These are phyloP conservation scores for Spizellomyces sp. DNA, from an alignment of 192 early-diverging fungal genomes.

Conservation along the genomic window DNA sequence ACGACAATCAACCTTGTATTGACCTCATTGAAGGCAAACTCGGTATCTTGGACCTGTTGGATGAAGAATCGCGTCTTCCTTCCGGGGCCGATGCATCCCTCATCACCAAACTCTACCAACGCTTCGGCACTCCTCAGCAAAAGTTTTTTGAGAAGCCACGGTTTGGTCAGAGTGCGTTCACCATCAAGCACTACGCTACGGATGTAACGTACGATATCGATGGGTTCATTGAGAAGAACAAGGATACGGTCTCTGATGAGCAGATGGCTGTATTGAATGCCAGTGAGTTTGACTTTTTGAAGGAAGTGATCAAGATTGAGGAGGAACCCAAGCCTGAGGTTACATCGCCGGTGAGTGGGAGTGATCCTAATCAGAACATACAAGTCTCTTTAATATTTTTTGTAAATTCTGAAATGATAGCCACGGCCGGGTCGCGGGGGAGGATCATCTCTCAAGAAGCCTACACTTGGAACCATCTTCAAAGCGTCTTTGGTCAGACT, in stretches of 20 bases:
- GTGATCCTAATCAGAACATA: background rate
- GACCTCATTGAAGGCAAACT: constrained; percentile 96
- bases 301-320: constrained; percentile 70
- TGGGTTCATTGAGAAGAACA: constrained; percentile 98
- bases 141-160: constrained; percentile 90
- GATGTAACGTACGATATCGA: constrained; percentile 94
- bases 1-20: constrained; percentile 98
- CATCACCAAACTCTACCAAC: constrained; percentile 87
- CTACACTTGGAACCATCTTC: constrained; percentile 96
- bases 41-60: constrained; percentile 92
- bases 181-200: constrained; percentile 93
- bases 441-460: constrained; percentile 66
- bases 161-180: constrained; percentile 86
- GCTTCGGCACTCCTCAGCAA: constrained; percentile 66
- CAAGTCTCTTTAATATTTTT: too few species aligned
- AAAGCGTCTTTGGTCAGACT: constrained; percentile 88
- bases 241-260: constrained; percentile 96
- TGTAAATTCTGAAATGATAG: too few species aligned
- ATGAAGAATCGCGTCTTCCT: constrained; percentile 89
- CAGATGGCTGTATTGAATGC: constrained; percentile 77
- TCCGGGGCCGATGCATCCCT: constrained; percentile 84
- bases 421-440: constrained; percentile 37
- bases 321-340: constrained; percentile 33
- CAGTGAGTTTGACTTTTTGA: constrained; percentile 77
- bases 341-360: constrained; percentile 6